A percentile compares a stretch with the other conserved stretches of the same genome.
These are phyloP conservation scores for Paecilomyces dactylethromorphus DNA, from an alignment of 2,329 filamentous ascomycete genomes.

Conservation along the genomic window DNA sequence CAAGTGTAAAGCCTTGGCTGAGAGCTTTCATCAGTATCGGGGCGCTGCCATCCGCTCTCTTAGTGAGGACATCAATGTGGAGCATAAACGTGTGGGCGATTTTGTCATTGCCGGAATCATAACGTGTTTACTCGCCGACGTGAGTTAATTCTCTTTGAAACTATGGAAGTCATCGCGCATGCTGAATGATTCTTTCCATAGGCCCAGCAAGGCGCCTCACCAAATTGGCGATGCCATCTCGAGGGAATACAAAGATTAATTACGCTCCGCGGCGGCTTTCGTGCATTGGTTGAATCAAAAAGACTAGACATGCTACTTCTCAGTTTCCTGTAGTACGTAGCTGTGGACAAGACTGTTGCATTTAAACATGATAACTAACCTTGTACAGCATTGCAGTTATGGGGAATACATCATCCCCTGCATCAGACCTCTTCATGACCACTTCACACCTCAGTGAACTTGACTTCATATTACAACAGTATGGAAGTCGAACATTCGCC, in stretches of 20 bases:
- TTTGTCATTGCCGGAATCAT: conserved; percentile 25
- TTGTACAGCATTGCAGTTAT: conserved; percentile 22
- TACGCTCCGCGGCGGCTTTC: conserved; percentile 26
- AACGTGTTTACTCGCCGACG: conserved; percentile 25
- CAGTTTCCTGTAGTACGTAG: conserved; percentile 19
- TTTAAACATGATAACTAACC: conserved; percentile 5
- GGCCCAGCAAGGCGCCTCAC: conserved; percentile 22
- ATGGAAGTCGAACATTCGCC: conserved; percentile 3
- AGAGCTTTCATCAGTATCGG: conserved; percentile 23
- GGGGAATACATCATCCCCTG: conserved; percentile 31
- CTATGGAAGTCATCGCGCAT: neutral
- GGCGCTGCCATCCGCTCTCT: conserved; percentile 25
- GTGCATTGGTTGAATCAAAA: conserved; percentile 10
- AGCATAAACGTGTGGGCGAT: conserved; percentile 15
- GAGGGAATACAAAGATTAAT: conserved; percentile 27
- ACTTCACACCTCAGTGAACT: conserved; percentile 17
- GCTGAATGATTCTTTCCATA: conserved; percentile 7
- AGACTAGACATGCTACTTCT: conserved; percentile 17
- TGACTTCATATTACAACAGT: conserved; percentile 16
- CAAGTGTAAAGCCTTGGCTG: conserved; percentile 10
- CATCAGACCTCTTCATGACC: conserved; percentile 21
- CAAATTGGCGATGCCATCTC: conserved; percentile 30
- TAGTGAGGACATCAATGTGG: conserved; percentile 15
- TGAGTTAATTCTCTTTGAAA: conserved; percentile 11
- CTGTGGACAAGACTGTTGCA: neutral